Evolutionary conservation across 129 eudicot genomes (phyloP).

Genomic region (Tagetes erecta): DNA sequence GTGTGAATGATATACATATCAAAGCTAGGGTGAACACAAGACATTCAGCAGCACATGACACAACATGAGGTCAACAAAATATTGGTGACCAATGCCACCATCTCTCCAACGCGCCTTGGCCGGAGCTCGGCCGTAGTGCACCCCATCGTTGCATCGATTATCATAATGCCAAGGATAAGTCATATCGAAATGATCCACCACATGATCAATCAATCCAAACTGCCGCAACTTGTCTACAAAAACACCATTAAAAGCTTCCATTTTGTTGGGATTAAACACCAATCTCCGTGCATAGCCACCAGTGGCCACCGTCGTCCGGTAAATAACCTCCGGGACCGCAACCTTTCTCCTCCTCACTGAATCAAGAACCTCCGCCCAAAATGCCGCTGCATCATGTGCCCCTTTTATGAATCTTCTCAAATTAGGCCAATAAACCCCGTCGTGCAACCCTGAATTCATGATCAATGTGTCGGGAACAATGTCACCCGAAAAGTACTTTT

Average conservation of each 20-base stretch:
- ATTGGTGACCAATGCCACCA: conserved; percentile 91
- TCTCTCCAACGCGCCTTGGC: conserved; percentile 83
- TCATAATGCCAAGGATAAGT: conserved; percentile 94
- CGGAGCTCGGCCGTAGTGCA: conserved; percentile 94
- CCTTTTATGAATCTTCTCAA: conserved; percentile 61
- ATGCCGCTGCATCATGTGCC: conserved; percentile 68
- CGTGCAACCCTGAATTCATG: conserved; percentile 95
- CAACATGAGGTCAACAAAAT: conserved; percentile 90
- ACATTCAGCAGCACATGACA: conserved; percentile 82
- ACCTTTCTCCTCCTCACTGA: conserved; percentile 50
- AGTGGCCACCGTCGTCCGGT: conserved; percentile 75
- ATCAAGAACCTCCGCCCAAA: conserved; percentile 70
- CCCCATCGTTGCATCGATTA: conserved; percentile 90
- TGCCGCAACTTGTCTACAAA: conserved; percentile 68
- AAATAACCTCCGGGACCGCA: conserved; percentile 49
- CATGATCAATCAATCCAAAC: conserved; percentile 49
- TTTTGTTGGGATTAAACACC: conserved; percentile 76
- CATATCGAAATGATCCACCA: conserved; percentile 85
- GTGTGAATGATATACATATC: neutral
- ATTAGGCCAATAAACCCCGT: conserved; percentile 79
- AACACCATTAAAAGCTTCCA: conserved; percentile 92
- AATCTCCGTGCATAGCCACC: conserved; percentile 76
- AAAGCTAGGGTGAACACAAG: conserved; percentile 49
- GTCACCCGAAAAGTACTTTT: conserved; percentile 59
- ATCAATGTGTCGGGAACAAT: conserved; percentile 76